phyloP scores from a whole-genome alignment of 2,329 filamentous ascomycete species.

The Cladosporium cucumerinum region DNA sequence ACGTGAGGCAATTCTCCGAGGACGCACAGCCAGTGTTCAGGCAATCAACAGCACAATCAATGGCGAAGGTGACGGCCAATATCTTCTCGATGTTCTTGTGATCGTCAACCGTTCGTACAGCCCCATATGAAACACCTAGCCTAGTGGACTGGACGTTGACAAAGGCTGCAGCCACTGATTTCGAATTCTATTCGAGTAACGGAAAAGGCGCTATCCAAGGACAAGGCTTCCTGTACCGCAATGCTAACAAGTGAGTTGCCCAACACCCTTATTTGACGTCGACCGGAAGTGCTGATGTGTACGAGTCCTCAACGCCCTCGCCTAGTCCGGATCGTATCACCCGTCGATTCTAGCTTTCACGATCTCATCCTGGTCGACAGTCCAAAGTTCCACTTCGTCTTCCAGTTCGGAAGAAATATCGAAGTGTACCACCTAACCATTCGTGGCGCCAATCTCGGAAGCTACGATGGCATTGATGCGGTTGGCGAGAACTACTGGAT shows the following conservation, averaged over 20 bases:
- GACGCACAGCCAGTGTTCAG: neutral
- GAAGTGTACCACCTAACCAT: neutral
- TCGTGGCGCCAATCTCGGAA: neutral
- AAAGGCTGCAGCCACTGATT: neutral
- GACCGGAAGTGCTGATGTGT: neutral
- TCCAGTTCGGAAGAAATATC: neutral
- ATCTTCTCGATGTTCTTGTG: neutral
- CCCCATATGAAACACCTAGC: neutral
- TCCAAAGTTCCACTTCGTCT: neutral
- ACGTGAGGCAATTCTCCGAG: neutral
- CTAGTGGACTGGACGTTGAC: neutral
- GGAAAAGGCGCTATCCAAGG: neutral
- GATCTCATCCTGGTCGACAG: neutral
- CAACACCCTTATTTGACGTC: neutral
- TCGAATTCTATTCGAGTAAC: slow-evolving; percentile 1
- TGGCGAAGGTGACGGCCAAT: neutral
- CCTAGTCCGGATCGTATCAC: neutral
- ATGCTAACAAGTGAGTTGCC: neutral
- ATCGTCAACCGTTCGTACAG: neutral
- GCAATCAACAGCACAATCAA: neutral
- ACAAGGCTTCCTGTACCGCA: neutral
- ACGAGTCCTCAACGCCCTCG: neutral
- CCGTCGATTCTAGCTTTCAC: neutral
- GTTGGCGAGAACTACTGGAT: neutral
- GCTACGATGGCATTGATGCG: neutral